Conservation (phyloP, 1,284 basidiomycete genomes). For the Phellinidium pouzarii region DNA sequence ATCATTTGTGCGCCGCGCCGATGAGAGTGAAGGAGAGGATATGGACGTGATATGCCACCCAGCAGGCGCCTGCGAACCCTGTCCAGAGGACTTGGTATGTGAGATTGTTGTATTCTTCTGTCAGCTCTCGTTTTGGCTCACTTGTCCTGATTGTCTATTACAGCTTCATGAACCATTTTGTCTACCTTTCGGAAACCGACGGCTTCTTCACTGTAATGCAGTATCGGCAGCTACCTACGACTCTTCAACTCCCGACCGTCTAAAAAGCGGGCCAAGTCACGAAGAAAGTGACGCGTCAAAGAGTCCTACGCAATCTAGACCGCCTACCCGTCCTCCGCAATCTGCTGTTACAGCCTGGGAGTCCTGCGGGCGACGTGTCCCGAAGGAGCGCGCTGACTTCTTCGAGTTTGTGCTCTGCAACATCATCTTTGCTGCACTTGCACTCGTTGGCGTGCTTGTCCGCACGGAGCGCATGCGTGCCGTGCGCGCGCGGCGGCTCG, state of each 20-base stretch:
- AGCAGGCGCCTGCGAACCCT: constrained; percentile 78
- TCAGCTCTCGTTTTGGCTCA: neutral
- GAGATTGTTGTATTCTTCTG: neutral
- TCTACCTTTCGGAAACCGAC: constrained; percentile 84
- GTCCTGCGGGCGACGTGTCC: constrained; percentile 78
- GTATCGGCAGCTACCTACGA: constrained; percentile 22
- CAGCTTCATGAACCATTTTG: constrained; percentile 84
- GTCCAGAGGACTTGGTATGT: constrained; percentile 72
- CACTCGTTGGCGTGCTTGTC: constrained; percentile 58
- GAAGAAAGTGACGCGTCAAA: constrained; percentile 20
- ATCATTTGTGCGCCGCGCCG: neutral
- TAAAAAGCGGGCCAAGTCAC: constrained; percentile 17
- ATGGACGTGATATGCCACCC: constrained; percentile 53
- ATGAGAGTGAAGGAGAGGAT: neutral
- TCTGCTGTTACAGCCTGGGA: constrained; percentile 70
- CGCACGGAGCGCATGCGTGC: constrained; percentile 63
- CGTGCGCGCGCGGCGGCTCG: constrained; percentile 72
- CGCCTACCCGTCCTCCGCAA: constrained; percentile 42
- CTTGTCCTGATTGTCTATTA: constrained; percentile 5
- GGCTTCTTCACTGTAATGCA: constrained; percentile 69
- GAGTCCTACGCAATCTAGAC: constrained; percentile 18
- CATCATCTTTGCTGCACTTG: constrained; percentile 59
- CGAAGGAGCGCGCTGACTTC: constrained; percentile 74
- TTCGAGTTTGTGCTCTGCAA: constrained; percentile 86
- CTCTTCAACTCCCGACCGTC: constrained; percentile 13